These are phyloP conservation scores for Nissolia schottii DNA, from an alignment of 306 rosid genomes.

Conservation along the genomic window DNA sequence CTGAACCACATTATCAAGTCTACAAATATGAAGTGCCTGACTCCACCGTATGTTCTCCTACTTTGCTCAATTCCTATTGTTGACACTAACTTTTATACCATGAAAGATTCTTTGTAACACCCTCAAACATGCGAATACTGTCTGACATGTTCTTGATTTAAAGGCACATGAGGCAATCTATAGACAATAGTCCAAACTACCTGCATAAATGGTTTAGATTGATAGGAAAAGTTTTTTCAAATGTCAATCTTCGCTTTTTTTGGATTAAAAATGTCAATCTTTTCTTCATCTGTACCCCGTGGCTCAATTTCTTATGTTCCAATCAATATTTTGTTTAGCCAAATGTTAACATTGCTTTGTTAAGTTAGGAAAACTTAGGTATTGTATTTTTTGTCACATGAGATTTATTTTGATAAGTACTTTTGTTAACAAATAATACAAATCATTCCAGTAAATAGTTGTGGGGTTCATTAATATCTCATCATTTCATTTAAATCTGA, in stretches of 20 bases:
- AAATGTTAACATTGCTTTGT: conserved; percentile 3
- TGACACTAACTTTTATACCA: conserved; percentile 9
- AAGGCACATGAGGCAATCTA: neutral
- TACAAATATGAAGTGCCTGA: conserved; percentile 90
- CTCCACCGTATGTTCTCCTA: conserved; percentile 62
- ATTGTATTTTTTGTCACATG: neutral
- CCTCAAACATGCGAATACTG: neutral
- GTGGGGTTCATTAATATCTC: neutral
- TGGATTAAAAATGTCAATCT: neutral
- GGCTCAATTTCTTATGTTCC: neutral
- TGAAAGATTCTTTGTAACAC: neutral
- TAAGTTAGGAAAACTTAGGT: neutral
- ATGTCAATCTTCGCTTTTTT: neutral
- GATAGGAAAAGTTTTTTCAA: neutral
- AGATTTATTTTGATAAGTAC: neutral
- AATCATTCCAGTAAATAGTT: neutral
- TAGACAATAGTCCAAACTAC: neutral
- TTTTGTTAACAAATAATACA: neutral
- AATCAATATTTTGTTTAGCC: neutral
- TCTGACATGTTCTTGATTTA: neutral
- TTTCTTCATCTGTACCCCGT: neutral
- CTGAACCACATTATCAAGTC: conserved; percentile 74
- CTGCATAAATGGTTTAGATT: neutral
- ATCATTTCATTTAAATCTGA: neutral
- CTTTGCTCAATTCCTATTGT: conserved; percentile 10